These are phyloP conservation scores for Penicillium rolfsii DNA, from an alignment of 2,329 filamentous ascomycete species.

Conservation along the genomic window DNA sequence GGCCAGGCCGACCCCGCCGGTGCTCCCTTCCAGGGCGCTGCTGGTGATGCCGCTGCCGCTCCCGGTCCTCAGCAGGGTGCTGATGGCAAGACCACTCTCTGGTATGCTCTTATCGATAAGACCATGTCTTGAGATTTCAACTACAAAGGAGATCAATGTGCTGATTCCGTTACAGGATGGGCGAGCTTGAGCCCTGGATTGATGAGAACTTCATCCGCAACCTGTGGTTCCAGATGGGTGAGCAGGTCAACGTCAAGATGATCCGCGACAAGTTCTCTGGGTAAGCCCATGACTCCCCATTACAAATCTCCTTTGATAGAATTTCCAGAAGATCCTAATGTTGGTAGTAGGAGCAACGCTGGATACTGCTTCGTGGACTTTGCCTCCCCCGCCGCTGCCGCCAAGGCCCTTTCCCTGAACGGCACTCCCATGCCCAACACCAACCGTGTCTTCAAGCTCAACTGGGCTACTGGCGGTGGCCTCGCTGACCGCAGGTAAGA, in stretches of 20 bases:
- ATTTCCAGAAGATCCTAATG: conserved; percentile 42
- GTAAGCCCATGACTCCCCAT: conserved; percentile 55
- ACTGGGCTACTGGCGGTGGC: conserved; percentile 97
- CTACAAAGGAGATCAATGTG: not conserved
- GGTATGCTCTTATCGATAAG: conserved; percentile 43
- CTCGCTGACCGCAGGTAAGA: conserved; percentile 86
- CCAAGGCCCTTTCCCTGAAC: conserved; percentile 88
- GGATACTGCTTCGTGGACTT: conserved; percentile 99
- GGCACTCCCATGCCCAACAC: conserved; percentile 91
- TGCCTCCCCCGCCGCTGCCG: conserved; percentile 75
- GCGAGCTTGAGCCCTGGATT: conserved; percentile 98
- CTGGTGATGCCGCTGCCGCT: conserved; percentile 47
- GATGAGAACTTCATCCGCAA: conserved; percentile 98
- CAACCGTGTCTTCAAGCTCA: conserved; percentile 93
- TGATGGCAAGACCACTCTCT: conserved; percentile 61
- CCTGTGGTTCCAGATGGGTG: conserved; percentile 89
- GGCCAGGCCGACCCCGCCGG: conserved; percentile 61
- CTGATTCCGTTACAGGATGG: conserved; percentile 72
- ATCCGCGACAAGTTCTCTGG: conserved; percentile 99
- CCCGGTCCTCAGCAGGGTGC: conserved; percentile 54
- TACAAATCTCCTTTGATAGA: conserved; percentile 6
- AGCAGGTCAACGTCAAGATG: conserved; percentile 98
- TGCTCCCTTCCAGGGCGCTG: conserved; percentile 54
- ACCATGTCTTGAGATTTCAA: not conserved
- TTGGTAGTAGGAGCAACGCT: conserved; percentile 72